Conservation (phyloP, 768 basidiomycete genomes). For the Rhodotorula toruloides region DNA sequence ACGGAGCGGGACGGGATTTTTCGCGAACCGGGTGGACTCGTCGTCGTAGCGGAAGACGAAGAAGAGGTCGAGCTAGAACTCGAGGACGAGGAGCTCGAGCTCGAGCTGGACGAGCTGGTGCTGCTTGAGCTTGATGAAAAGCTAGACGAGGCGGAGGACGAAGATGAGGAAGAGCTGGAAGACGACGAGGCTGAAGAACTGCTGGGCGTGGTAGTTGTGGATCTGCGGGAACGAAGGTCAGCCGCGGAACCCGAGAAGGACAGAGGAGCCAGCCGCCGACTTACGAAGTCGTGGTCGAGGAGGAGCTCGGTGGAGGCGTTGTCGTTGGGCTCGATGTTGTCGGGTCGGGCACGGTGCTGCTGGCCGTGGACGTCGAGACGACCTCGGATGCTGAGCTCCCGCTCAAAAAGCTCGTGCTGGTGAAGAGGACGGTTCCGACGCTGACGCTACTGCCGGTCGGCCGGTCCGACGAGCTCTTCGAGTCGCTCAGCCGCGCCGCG, state of each 20-base stretch:
- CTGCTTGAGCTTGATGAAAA: neutral
- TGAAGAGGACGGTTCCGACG: conserved; percentile 5
- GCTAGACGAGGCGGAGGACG: neutral
- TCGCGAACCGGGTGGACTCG: neutral
- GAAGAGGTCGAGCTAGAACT: neutral
- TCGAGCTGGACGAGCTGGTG: neutral
- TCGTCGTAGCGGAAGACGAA: conserved; percentile 1
- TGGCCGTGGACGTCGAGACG: neutral
- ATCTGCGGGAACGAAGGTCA: no score
- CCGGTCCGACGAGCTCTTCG: neutral
- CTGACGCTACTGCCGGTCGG: neutral
- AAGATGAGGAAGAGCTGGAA: neutral
- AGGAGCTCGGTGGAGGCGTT: neutral
- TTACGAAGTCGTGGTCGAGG: neutral
- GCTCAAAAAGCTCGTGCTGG: conserved; percentile 8
- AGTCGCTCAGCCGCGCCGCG: conserved; percentile 7
- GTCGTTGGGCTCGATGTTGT: neutral
- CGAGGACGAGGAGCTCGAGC: neutral
- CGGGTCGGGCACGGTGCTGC: neutral
- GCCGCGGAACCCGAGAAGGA: neutral
- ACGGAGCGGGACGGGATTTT: no score
- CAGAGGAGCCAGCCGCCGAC: no score
- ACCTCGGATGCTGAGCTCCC: neutral
- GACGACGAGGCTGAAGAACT: neutral
- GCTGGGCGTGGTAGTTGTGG: neutral